Conservation (phyloP, 169 alveolate genomes). For the Plasmodium gallinaceum region DNA sequence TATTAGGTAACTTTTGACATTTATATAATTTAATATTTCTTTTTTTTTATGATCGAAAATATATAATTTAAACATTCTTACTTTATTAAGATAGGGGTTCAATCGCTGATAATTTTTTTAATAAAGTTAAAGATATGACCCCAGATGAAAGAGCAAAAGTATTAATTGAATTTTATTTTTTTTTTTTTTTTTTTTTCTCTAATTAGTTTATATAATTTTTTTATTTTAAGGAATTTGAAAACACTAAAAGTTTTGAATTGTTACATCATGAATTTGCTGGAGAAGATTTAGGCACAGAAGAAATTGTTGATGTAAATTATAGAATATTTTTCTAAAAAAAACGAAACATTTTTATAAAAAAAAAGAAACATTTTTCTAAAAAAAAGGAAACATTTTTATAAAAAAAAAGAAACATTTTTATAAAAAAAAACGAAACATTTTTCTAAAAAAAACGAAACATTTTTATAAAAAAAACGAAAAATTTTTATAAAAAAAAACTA, state of each 20-base stretch:
- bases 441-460: neutral
- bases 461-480: neutral
- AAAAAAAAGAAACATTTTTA: neutral
- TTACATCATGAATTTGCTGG: slow-evolving; percentile 58
- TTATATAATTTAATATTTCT: neutral
- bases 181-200: neutral
- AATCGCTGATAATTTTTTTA: slow-evolving; percentile 26
- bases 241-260: slow-evolving; percentile 22
- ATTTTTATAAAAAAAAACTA: too few relatives aligned
- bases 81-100: slow-evolving; percentile 58
- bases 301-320: slow-evolving; percentile 19
- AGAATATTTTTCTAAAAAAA: slow-evolving; percentile 4
- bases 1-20: slow-evolving; percentile 13
- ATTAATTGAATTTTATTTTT: slow-evolving; percentile 6
- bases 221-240: slow-evolving; percentile 46
- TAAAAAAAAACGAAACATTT: slow-evolving; percentile 10
- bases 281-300: slow-evolving; percentile 1
- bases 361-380: slow-evolving; percentile 13
- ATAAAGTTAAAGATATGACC: slow-evolving; percentile 31
- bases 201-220: neutral
- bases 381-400: neutral
- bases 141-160: slow-evolving; percentile 46
- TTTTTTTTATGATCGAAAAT: neutral
- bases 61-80: neutral
- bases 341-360: neutral